Percentiles rank a stretch among this genome's conserved stretches.
Conservation (phyloP, 352 stramenopile genomes). For the Phytophthora citrophthora region DNA sequence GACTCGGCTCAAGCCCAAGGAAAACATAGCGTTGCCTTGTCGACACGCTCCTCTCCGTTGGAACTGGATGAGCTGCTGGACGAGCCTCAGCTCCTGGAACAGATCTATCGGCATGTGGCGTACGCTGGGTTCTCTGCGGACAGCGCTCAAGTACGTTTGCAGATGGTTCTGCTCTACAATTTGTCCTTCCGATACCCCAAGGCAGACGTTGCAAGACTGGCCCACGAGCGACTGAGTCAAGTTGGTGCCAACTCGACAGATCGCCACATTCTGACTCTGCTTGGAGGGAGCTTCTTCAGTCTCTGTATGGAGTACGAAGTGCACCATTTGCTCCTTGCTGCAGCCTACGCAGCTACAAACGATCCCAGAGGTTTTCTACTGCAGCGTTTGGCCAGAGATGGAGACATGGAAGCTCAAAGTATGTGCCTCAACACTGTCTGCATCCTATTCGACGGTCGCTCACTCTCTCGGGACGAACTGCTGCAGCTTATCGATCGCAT, state of each 20-base stretch:
- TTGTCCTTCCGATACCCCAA: constrained; percentile 75
- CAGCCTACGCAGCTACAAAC: constrained; percentile 29
- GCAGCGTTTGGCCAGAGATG: constrained; percentile 38
- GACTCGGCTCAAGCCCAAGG: constrained; percentile 1
- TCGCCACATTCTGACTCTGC: constrained; percentile 38
- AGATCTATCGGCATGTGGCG: constrained; percentile 56
- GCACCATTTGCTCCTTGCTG: constrained; percentile 47
- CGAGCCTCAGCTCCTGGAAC: constrained; percentile 46
- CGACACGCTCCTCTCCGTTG: constrained; percentile 2
- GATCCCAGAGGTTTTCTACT: constrained; percentile 38
- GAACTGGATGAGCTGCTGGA: constrained; percentile 60
- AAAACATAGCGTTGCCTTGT: constrained; percentile 1
- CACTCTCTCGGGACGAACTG: constrained; percentile 46
- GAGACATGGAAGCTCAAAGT: constrained; percentile 43
- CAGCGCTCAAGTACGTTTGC: constrained; percentile 58
- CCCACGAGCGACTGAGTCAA: constrained; percentile 40
- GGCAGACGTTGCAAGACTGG: constrained; percentile 48
- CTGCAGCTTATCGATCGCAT: constrained; percentile 47
- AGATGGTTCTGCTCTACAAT: constrained; percentile 79
- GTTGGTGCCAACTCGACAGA: constrained; percentile 34
- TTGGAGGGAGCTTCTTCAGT: constrained; percentile 66
- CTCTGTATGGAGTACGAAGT: constrained; percentile 70
- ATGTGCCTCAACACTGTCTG: constrained; percentile 75
- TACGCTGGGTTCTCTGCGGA: constrained; percentile 42
- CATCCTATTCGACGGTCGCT: constrained; percentile 64